These are phyloP conservation scores for Pyrenochaeta sp. DNA, from an alignment of 2,329 filamentous ascomycete species.

Conservation along the genomic window DNA sequence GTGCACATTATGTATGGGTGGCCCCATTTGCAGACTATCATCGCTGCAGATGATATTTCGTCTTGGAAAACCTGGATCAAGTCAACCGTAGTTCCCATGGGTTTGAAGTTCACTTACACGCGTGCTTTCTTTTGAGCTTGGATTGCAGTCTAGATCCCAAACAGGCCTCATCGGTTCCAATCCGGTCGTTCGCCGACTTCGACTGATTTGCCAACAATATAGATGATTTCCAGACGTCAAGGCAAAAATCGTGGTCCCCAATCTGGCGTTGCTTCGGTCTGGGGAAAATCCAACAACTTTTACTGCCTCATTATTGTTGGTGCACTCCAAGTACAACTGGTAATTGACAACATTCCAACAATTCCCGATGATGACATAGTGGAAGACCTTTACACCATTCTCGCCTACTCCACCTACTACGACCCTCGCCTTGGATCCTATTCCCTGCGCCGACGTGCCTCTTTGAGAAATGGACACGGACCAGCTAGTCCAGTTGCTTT, in stretches of 20 bases:
- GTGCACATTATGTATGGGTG: constrained; percentile 25
- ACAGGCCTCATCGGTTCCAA: constrained; percentile 1
- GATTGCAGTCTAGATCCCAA: constrained; percentile 17
- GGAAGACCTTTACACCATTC: constrained; percentile 28
- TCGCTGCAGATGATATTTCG: constrained; percentile 21
- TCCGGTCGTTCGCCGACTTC: background rate
- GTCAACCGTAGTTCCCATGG: too few relatives aligned
- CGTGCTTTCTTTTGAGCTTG: constrained; percentile 9
- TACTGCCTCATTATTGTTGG: constrained; percentile 20
- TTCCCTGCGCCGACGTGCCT: constrained; percentile 2
- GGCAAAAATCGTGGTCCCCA: constrained; percentile 18
- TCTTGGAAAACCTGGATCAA: constrained; percentile 14
- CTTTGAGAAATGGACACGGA: constrained; percentile 23
- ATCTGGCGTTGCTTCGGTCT: constrained; percentile 2
- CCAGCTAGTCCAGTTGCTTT: constrained; percentile 21
- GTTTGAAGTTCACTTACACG: constrained; percentile 11
- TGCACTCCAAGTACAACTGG: constrained; percentile 16
- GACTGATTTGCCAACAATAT: constrained; percentile 21
- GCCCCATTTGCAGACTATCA: constrained; percentile 19
- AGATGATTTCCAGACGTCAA: constrained; percentile 24
- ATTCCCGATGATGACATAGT: constrained; percentile 10
- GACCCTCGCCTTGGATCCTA: constrained; percentile 18
- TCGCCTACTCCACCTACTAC: constrained; percentile 28
- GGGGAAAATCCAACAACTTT: constrained; percentile 26
- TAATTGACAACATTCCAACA: constrained; percentile 18